Evolutionary conservation across 768 basidiomycete genomes (phyloP), one percentile per base, ranked within the genome.

Genomic region (Chalciporus sphaerocephalus): DNA sequence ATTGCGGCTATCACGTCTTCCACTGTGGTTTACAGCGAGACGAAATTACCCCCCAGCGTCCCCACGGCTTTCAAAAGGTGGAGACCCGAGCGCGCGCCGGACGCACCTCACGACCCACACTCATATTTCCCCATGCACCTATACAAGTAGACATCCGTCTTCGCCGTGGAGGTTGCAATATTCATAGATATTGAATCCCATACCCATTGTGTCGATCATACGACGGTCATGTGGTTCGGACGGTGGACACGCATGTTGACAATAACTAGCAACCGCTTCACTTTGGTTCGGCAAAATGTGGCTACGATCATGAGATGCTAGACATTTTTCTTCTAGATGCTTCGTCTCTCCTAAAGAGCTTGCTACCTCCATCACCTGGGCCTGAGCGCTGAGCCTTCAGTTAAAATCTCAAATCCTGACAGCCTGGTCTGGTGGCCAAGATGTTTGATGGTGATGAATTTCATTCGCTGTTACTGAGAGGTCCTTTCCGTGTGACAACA

Each of bases 121-220:
- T 72, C 85, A 2, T 93, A 93, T 68, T 95, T 90, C 69, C 88
- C 89, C 10, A 89, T 92, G 88, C 58, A 70, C 35, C 60, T 90
- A 47, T 83, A 82, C 72, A 76, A 71, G 61, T 78, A 50, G 50
- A 48, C 30, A 23, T 25, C 15, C 2, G n/a, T 25, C 16, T 17
- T 36, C 30, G 16, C 34, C 32, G 18, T 41, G 43, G 42, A 40
- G 15, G 32, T 45, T 23, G 39, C 32, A 41, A 35, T 23, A 28
- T 42, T 12, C 41, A 49, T 65, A 57, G 12, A 57, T 53, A 38
- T 66, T 46, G 46, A 71, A 38, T 60, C 46, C 62, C 53, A 42
- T 76, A 51, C 2, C 68, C 74, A 5, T 38, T 12, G 39, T 25
- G 25, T 40, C 23, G 53, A 12, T 52, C 66, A 11, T 18, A 33